These are phyloP conservation scores for Penicillium griseofulvum DNA, from an alignment of 2,329 filamentous ascomycete genomes.

Conservation along the genomic window DNA sequence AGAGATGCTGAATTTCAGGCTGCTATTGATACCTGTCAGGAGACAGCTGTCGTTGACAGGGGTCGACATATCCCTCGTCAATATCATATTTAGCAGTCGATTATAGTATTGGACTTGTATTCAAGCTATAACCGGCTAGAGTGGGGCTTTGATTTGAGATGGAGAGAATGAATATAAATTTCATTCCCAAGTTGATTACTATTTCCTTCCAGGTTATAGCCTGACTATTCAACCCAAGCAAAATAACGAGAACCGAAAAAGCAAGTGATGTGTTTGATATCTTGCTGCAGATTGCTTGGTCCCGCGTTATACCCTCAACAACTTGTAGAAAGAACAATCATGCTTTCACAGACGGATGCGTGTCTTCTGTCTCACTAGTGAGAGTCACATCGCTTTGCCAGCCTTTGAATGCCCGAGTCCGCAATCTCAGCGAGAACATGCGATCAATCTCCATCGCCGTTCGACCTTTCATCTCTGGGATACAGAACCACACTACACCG, in stretches of 20 bases:
- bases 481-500: conserved; percentile 42
- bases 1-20: not conserved
- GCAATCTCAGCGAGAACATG: conserved; percentile 25
- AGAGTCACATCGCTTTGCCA: conserved; percentile 12
- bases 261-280: not conserved
- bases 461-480: conserved; percentile 54
- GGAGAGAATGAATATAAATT: not conserved
- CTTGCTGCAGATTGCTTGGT: not conserved
- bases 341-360: not conserved
- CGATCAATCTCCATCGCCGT: conserved; percentile 49
- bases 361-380: not conserved
- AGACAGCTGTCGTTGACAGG: not conserved
- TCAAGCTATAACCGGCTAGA: not conserved
- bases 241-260: not conserved
- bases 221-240: not conserved
- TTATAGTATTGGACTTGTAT: not conserved
- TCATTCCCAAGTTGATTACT: not conserved
- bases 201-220: not conserved
- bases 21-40: not conserved
- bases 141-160: not conserved
- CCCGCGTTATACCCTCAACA: not conserved
- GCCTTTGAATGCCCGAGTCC: conserved; percentile 13
- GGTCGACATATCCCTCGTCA: not conserved
- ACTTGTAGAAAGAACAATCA: not conserved
- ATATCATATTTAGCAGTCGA: not conserved